These are phyloP conservation scores for Penicillium sp. DNA, from an alignment of 2,329 filamentous ascomycete genomes.

Conservation along the genomic window DNA sequence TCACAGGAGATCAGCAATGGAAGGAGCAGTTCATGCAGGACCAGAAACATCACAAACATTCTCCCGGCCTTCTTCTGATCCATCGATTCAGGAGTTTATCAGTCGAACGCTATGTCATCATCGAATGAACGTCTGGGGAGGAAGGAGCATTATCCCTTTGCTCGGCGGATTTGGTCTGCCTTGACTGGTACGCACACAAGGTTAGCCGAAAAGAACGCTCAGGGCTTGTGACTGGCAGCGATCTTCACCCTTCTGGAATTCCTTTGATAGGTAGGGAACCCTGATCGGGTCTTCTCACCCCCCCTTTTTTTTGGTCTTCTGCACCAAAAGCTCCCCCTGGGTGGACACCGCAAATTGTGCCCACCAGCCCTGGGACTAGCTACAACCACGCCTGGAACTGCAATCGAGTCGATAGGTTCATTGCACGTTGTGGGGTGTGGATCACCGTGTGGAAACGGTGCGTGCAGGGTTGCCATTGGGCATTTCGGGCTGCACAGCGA, in stretches of 20 bases:
- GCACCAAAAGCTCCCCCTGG: neutral
- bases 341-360: conserved; percentile 7
- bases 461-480: conserved; percentile 22
- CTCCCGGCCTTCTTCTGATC: neutral
- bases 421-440: conserved; percentile 30
- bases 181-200: conserved; percentile 7
- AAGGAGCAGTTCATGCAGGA: conserved; percentile 6
- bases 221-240: conserved; percentile 9
- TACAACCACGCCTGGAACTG: conserved; percentile 8
- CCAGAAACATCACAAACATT: conserved; percentile 3
- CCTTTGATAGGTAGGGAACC: conserved; percentile 16
- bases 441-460: conserved; percentile 23
- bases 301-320: conserved; percentile 7
- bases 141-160: conserved; percentile 8
- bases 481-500: conserved; percentile 4
- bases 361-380: neutral
- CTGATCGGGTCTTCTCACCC: neutral
- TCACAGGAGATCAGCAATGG: conserved; percentile 14
- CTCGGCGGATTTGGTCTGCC: neutral
- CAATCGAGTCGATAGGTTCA: conserved; percentile 17
- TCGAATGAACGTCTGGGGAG: neutral
- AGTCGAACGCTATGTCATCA: neutral
- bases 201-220: conserved; percentile 15
- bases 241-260: conserved; percentile 17
- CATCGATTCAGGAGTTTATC: conserved; percentile 2